These are phyloP conservation scores for Umbellularia californica DNA, from an alignment of 164 flowering plant genomes.

Conservation along the genomic window DNA sequence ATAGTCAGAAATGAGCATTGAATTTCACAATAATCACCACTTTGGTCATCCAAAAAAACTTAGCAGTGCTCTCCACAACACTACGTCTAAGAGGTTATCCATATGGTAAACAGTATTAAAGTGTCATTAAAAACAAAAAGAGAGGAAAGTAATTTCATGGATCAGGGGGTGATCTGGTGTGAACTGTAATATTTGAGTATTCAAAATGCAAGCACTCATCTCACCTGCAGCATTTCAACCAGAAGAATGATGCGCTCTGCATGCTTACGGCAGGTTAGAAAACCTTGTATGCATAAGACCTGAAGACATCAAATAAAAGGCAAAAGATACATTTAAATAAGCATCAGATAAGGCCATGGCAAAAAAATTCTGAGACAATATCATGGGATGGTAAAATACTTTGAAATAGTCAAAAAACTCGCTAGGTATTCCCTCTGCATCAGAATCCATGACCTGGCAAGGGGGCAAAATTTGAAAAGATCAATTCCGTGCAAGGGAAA, in stretches of 20 bases:
- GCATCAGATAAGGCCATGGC: not conserved
- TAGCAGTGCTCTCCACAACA: not conserved
- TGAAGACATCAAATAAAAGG: constrained; percentile 21
- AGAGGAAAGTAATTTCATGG: not conserved
- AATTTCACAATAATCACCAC: not conserved
- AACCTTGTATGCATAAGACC: constrained; percentile 99
- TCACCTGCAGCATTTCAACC: constrained; percentile 99
- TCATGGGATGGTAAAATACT: constrained; percentile 27
- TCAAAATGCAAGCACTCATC: not conserved
- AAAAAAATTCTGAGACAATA: not conserved
- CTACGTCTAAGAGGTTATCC: not conserved
- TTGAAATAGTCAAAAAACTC: constrained; percentile 98
- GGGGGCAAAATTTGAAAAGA: not conserved
- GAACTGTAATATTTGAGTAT: not conserved
- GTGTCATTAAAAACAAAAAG: not conserved
- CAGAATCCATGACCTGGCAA: constrained; percentile 97
- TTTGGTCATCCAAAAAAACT: not conserved
- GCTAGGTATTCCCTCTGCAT: constrained; percentile 99
- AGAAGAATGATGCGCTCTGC: constrained; percentile 97
- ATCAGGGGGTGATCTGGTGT: not conserved
- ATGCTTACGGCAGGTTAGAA: constrained; percentile 95
- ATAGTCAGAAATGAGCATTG: not conserved
- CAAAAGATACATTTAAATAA: not conserved
- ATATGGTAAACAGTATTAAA: too few species aligned
- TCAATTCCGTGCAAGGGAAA: too few species aligned